Conservation (phyloP, 768 basidiomycete genomes). For the Lactarius tabidus region DNA sequence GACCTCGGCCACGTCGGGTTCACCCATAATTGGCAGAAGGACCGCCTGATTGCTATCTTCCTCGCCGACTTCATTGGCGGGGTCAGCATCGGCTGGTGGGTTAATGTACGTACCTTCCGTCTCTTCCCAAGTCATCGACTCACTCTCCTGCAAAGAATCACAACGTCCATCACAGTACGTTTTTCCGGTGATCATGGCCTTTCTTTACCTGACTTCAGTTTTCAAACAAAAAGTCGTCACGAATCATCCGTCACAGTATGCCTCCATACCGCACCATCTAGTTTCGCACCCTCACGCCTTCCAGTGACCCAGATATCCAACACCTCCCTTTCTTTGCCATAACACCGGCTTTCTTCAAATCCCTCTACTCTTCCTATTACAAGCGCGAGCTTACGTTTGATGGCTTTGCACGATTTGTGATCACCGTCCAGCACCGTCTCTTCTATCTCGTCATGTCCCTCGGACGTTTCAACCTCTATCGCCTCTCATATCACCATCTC, state of each 20-base stretch:
- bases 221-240: conserved; percentile 81
- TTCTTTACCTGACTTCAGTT: conserved; percentile 11
- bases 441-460: conserved; percentile 90
- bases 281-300: conserved; percentile 17
- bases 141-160: conserved; percentile 59
- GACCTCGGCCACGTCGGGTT: conserved; percentile 95
- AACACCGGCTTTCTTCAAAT: conserved; percentile 78
- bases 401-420: conserved; percentile 54
- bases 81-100: conserved; percentile 97
- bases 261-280: conserved; percentile 12
- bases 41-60: conserved; percentile 73
- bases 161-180: conserved; percentile 92
- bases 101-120: conserved; percentile 63
- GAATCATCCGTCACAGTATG: conserved; percentile 95
- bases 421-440: conserved; percentile 82
- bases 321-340: conserved; percentile 95
- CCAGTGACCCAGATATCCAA: conserved; percentile 78
- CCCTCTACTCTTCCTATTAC: conserved; percentile 93
- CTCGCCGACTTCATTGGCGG: conserved; percentile 89
- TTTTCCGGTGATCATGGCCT: conserved; percentile 2
- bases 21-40: conserved; percentile 78
- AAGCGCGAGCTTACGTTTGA: conserved; percentile 82
- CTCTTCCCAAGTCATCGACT: conserved; percentile 7
- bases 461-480: conserved; percentile 94
- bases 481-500: conserved; percentile 76